Base-by-base conservation (phyloP, 2,329 filamentous ascomycete species). In the Ascocoryne sarcoides region DNA sequence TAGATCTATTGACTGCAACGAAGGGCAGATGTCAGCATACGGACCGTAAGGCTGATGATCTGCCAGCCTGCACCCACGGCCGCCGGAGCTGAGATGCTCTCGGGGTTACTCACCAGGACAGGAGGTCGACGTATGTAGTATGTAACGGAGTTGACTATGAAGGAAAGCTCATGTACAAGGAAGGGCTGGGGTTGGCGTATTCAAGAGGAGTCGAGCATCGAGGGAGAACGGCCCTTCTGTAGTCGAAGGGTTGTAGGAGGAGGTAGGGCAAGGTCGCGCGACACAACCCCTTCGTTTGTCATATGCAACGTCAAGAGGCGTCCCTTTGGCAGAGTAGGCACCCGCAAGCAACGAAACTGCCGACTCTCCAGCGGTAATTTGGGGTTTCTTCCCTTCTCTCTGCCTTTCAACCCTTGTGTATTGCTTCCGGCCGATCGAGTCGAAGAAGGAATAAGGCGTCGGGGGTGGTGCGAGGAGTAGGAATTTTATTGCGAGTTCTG, bases 201-300 rank as follows among this genome's bases (percentile, higher is more conserved):
- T 50, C 47, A 51, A 44, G 49, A 52, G 37, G 46, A 41, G 40
- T 50, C 50, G 47, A 54, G 50, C 55, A 58, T 59, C 46, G 51
- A 57, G 49, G 53, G 50, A 46, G 41, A 41, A 41, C 45, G 44
- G 42, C 37, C 23, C 23, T 26, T 26, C 23, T 26, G 48, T 52
- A 54, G 50, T 55, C 48, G 51, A 56, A 53, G 51, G 52, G 50
- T 44, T 44, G 49, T 44, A 49, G 47, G 48, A 47, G 53, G 49
- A 51, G 49, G 44, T 46, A 47, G 44, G 19, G 39, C 41, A 40
- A 50, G 50, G 55, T 60, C 53, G 57, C 56, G 51, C 58, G 55
- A 58, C 54, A 56, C 53, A 54, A 52, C 43, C 50, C 53, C 51
- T 57, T 57, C 56, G 54, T 57, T 59, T 59, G 57, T 58, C 56